Evolutionary conservation across 2,329 filamentous ascomycete species (phyloP).

Genomic region (Exserohilum turcica): DNA sequence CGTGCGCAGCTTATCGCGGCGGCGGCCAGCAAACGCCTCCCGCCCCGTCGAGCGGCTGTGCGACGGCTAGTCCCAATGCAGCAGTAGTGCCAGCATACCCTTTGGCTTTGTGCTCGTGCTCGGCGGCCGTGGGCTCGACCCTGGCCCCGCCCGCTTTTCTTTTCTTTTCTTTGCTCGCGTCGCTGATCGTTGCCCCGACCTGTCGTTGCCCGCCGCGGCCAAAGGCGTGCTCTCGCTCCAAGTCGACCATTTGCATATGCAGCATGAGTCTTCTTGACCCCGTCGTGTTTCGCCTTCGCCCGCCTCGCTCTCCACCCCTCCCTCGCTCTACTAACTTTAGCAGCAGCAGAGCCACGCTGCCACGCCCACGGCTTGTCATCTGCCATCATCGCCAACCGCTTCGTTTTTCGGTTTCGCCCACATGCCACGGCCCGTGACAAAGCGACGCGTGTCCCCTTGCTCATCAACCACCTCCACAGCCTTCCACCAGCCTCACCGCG

Average conservation of each 20-base stretch:
- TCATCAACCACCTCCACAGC: background rate
- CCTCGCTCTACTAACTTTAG: slow-evolving; percentile 12
- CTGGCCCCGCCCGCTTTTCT: background rate
- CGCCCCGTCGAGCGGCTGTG: slow-evolving; percentile 11
- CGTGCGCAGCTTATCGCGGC: slow-evolving; percentile 16
- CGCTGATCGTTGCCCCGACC: slow-evolving; percentile 8
- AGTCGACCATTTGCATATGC: slow-evolving; percentile 3
- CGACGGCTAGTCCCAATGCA: too few relatives aligned
- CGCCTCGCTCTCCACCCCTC: background rate
- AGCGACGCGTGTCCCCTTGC: slow-evolving; percentile 11
- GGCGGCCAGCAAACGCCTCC: slow-evolving; percentile 16
- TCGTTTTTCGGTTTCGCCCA: background rate
- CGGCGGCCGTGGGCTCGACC: slow-evolving; percentile 11
- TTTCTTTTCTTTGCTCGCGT: background rate
- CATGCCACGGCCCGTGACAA: background rate
- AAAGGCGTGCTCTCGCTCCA: slow-evolving; percentile 1
- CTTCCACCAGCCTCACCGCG: background rate
- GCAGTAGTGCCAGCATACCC: slow-evolving; percentile 7
- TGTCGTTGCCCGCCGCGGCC: slow-evolving; percentile 1
- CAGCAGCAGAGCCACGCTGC: background rate
- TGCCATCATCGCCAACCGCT: background rate
- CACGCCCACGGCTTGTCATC: background rate
- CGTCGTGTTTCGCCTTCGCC: slow-evolving; percentile 6
- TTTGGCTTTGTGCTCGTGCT: slow-evolving; percentile 14
- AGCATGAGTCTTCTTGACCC: background rate